These are phyloP conservation scores for Trichoderma guizhouense DNA, from an alignment of 2,329 filamentous ascomycete species.

Conservation along the genomic window DNA sequence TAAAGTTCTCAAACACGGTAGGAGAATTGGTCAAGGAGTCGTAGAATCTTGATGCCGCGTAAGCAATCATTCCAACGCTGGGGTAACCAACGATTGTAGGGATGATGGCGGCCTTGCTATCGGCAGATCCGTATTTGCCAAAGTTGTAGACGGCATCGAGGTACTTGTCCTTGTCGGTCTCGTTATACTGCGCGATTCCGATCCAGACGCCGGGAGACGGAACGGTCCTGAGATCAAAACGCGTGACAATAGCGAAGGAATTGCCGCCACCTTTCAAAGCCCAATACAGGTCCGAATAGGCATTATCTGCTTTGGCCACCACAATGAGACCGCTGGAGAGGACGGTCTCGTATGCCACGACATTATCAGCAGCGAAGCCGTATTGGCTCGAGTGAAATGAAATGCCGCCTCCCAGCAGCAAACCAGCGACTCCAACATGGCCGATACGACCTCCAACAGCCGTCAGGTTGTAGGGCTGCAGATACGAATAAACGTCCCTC, in stretches of 20 bases:
- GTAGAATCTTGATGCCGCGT: not conserved
- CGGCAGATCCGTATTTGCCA: not conserved
- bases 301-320: constrained; percentile 31
- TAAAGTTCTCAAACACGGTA: not conserved
- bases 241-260: constrained; percentile 38
- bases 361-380: constrained; percentile 48
- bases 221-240: constrained; percentile 26
- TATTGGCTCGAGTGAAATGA: constrained; percentile 31
- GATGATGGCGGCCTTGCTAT: not conserved
- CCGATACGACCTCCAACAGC: constrained; percentile 44
- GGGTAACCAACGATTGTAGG: not conserved
- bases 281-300: constrained; percentile 42
- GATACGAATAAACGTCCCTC: constrained; percentile 27
- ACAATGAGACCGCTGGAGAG: constrained; percentile 45
- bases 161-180: not conserved
- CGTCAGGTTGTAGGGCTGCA: constrained; percentile 33
- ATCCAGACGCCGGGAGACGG: constrained; percentile 25
- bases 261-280: constrained; percentile 43
- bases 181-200: not conserved
- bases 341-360: constrained; percentile 46
- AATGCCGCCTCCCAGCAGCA: constrained; percentile 29
- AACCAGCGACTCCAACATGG: constrained; percentile 30
- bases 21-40: not conserved
- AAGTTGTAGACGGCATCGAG: constrained; percentile 1
- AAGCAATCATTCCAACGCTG: constrained; percentile 1